Conservation (phyloP, 31 red algal species). For the Asparagopsis taxiformis region DNA sequence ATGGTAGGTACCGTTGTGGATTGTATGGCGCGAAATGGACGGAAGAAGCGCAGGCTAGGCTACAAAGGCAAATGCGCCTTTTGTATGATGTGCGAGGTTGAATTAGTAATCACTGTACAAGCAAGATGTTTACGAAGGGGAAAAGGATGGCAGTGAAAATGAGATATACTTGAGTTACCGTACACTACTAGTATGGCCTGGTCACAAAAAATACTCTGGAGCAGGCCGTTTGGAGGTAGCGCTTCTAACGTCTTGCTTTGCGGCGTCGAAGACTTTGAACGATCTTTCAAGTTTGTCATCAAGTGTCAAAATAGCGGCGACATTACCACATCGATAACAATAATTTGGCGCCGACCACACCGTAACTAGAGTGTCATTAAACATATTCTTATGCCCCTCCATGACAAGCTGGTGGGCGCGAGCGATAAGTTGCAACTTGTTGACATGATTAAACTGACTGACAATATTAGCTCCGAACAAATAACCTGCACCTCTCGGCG, state of each 20-base stretch:
- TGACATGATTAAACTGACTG: constrained; percentile 65
- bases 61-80: too few relatives aligned
- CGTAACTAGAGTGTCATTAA: constrained; percentile 80
- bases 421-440: constrained; percentile 76
- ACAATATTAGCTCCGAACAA: constrained; percentile 85
- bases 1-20: too few relatives aligned
- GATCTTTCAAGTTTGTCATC: constrained; percentile 66
- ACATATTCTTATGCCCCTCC: constrained; percentile 92
- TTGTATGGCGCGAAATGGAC: too few relatives aligned
- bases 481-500: constrained; percentile 89
- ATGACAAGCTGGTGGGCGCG: constrained; percentile 96
- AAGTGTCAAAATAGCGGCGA: constrained; percentile 84
- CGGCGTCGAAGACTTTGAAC: constrained; percentile 84
- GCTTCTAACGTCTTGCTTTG: constrained; percentile 42
- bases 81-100: too few relatives aligned
- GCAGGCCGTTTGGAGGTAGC: constrained; percentile 56
- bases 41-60: too few relatives aligned
- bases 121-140: too few relatives aligned
- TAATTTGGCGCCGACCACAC: constrained; percentile 96
- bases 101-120: too few relatives aligned
- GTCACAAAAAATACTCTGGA: constrained; percentile 76
- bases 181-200: too few relatives aligned
- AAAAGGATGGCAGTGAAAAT: too few relatives aligned
- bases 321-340: constrained; percentile 97
- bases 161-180: too few relatives aligned